Evolutionary conservation across 495 filamentous ascomycete species (phyloP), one percentile per base, ranked within the genome.

Genomic region (Usnea hakonensis): DNA sequence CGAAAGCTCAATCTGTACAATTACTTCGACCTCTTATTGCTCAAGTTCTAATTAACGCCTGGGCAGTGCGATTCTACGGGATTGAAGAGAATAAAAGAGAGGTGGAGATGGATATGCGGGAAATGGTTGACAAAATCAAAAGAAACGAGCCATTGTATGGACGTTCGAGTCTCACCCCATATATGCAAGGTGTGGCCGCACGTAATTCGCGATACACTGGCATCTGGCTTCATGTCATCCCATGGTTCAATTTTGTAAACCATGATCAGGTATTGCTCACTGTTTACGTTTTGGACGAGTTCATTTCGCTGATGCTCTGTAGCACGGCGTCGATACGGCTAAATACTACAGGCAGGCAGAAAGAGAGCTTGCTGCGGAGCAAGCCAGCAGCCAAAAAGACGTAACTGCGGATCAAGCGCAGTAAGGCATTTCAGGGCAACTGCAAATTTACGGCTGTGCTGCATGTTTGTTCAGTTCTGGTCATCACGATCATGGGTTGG

Each of bases 301-400:
- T 7, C 19, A 17, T 13, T 40, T 32, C 3, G 58, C 60, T 68
- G 52, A 76, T 64, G 48, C 53, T 55, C 30, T 33, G 26, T 68
- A 96, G 82, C 94, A 98, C 73, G 94, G 94, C 65, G 88, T 98
- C 59, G 95, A 98, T 74, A 98, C 94, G 33, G 90, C 91, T 61
- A 98, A 98, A 77, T 98, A 98, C 78, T 98, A 96, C 76, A 85
- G 85, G 72, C 89, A 93, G 73, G 94, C 94, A n/a, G 94, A 98
- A 77, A 80, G 86, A 67, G 94, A 98, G 70, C 77, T 98, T 64
- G 94, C 95, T 75, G 87, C 83, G 33, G 90, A 96, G 79, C 73
- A 76, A 41, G 52, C 46, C 23, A 58, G 46, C 21, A 59, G 40
- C 14, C 19, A 11, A 59, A 19, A 46, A 26, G n/a, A 59, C 6